A percentile compares a stretch with the other conserved stretches of the same genome.
phyloP scores from a whole-genome alignment of 345 rosid species.

The Camelina laxa region DNA sequence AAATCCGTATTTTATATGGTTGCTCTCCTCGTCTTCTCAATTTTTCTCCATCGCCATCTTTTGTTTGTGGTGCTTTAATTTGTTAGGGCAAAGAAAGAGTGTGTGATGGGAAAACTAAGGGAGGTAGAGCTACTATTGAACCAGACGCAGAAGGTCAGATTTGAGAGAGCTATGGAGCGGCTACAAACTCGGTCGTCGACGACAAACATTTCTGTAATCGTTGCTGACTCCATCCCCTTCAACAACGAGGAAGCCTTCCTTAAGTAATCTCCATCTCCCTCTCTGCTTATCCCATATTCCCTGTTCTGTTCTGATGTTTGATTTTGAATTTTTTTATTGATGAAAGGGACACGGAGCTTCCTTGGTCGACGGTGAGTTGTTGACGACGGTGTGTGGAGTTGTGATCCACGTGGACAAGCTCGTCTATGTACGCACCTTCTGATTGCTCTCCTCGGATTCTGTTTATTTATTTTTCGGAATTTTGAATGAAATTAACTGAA shows the following conservation, averaged over 20 bases:
- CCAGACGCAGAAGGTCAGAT: constrained; percentile 78
- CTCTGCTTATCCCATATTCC: neutral
- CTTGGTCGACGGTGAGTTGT: constrained; percentile 70
- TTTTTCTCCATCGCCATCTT: no score
- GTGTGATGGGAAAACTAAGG: constrained; percentile 54
- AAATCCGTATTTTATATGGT: no score
- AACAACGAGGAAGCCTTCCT: constrained; percentile 80
- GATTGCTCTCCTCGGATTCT: no score
- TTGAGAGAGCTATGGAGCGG: constrained; percentile 72
- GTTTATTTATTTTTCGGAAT: no score
- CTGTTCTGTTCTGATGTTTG: neutral
- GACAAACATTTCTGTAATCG: constrained; percentile 63
- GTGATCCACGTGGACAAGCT: constrained; percentile 87
- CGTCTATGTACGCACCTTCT: constrained; percentile 63
- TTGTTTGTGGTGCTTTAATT: no score
- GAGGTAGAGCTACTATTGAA: constrained; percentile 47
- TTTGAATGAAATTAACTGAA: no score
- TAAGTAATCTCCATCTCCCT: constrained; percentile 51
- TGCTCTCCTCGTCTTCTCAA: no score
- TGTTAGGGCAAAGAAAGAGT: no score
- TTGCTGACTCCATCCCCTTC: constrained; percentile 59
- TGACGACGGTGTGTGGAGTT: constrained; percentile 85
- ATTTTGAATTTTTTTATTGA: neutral
- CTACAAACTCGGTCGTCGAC: constrained; percentile 60
- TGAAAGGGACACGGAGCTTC: constrained; percentile 86